These are phyloP conservation scores for Neolentinus lepideus DNA, from an alignment of 1,284 basidiomycete genomes.

Conservation along the genomic window DNA sequence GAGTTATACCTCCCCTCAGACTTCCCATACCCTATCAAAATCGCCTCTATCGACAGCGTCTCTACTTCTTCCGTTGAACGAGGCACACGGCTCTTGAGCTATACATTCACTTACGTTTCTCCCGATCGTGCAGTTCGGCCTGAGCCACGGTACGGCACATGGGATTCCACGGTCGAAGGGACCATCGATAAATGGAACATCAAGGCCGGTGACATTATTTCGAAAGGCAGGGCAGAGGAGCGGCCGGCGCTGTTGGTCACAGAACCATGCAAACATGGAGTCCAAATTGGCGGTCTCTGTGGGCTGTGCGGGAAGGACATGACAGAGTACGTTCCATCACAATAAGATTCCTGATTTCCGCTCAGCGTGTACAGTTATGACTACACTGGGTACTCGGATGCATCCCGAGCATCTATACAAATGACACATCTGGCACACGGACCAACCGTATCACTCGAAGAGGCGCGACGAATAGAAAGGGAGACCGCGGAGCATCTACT, in stretches of 20 bases:
- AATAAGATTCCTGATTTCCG: slow-evolving; percentile 9
- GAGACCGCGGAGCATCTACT: slow-evolving; percentile 78
- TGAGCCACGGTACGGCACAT: slow-evolving; percentile 77
- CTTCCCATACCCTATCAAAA: slow-evolving; percentile 75
- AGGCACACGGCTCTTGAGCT: slow-evolving; percentile 72
- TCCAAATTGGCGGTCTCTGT: slow-evolving; percentile 89
- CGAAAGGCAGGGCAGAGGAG: slow-evolving; percentile 45
- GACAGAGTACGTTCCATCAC: slow-evolving; percentile 60
- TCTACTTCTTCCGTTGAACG: slow-evolving; percentile 43
- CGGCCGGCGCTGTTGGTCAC: slow-evolving; percentile 57
- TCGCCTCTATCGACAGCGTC: slow-evolving; percentile 56
- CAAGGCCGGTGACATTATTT: slow-evolving; percentile 50
- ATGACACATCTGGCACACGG: slow-evolving; percentile 82
- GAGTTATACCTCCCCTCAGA: slow-evolving; percentile 61
- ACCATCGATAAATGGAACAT: slow-evolving; percentile 61
- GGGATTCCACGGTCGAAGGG: slow-evolving; percentile 83
- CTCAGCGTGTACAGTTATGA: slow-evolving; percentile 52
- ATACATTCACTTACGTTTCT: slow-evolving; percentile 60
- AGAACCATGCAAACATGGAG: slow-evolving; percentile 90
- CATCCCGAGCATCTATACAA: slow-evolving; percentile 74
- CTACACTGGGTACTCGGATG: slow-evolving; percentile 80
- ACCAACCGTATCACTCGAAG: slow-evolving; percentile 74
- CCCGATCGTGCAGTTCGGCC: slow-evolving; percentile 32
- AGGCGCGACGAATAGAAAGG: slow-evolving; percentile 83
- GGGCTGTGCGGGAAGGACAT: slow-evolving; percentile 92